phyloP scores from a whole-genome alignment of 2,329 filamentous ascomycete genomes.

The Pseudogymnoascus sp. region DNA sequence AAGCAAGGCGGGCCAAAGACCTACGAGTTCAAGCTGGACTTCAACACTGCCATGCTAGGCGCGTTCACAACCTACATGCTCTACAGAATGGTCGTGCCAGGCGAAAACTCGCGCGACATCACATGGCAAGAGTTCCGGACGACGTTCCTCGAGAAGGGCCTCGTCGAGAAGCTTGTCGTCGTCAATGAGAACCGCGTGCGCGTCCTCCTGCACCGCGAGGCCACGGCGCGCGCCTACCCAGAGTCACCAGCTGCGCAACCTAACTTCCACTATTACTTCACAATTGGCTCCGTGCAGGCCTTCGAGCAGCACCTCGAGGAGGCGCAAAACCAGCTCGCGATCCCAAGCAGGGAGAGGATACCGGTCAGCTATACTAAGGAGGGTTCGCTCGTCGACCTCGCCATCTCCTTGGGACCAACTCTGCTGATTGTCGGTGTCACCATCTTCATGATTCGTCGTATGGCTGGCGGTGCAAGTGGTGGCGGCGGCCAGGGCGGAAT shows the following conservation, averaged over 20 bases:
- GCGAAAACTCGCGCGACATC: constrained; percentile 67
- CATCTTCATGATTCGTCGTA: constrained; percentile 70
- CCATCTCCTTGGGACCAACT: constrained; percentile 77
- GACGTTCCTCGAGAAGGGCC: constrained; percentile 89
- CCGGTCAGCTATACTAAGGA: constrained; percentile 82
- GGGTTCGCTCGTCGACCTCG: constrained; percentile 59
- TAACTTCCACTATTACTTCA: constrained; percentile 83
- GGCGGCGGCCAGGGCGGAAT: constrained; percentile 65
- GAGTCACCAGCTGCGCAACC: constrained; percentile 57
- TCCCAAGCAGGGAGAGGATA: constrained; percentile 81
- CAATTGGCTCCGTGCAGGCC: constrained; percentile 85
- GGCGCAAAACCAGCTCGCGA: constrained; percentile 78
- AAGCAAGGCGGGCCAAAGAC: constrained; percentile 27
- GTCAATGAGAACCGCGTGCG: constrained; percentile 70
- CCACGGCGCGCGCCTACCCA: constrained; percentile 62
- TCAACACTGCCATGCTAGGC: constrained; percentile 34
- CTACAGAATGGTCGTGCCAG: constrained; percentile 57
- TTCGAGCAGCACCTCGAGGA: constrained; percentile 86
- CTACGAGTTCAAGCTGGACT: constrained; percentile 25
- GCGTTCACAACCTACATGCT: constrained; percentile 55
- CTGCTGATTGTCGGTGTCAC: constrained; percentile 77
- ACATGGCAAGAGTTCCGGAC: constrained; percentile 96
- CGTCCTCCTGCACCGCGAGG: constrained; percentile 72
- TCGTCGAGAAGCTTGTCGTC: constrained; percentile 86
- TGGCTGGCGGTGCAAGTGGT: constrained; percentile 49